Evolutionary conservation across 208 protist genomes (phyloP).

Genomic region (Crithidia thermophila): DNA sequence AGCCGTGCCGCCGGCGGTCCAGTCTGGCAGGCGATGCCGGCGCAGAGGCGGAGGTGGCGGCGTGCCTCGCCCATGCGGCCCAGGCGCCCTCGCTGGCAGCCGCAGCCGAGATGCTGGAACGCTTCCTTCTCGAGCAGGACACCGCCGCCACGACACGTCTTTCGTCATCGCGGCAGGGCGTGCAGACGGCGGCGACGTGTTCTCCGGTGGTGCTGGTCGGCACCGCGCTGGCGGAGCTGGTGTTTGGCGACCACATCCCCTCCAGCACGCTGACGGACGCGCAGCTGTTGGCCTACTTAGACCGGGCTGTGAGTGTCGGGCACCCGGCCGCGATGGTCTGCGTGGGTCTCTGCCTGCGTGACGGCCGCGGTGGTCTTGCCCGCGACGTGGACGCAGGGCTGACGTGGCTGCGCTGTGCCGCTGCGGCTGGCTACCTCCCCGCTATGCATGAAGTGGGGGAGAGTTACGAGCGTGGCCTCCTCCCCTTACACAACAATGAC

Average conservation of each 20-base stretch:
- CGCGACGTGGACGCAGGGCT: conserved; percentile 46
- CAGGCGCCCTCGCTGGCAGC: conserved; percentile 13
- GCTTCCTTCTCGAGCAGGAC: conserved; percentile 11
- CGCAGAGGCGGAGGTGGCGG: conserved; percentile 9
- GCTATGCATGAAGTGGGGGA: conserved; percentile 84
- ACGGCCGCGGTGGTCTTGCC: conserved; percentile 49
- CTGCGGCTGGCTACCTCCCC: conserved; percentile 60
- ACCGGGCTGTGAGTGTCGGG: conserved; percentile 41
- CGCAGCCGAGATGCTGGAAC: conserved; percentile 6
- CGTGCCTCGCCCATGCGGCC: conserved; percentile 18
- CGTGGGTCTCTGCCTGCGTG: conserved; percentile 65
- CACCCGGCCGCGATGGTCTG: conserved; percentile 76
- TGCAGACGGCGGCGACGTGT: background rate
- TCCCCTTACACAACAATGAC: no score
- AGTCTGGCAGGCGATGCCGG: background rate
- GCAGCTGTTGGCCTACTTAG: conserved; percentile 37
- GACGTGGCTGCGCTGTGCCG: conserved; percentile 69
- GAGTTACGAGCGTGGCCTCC: conserved; percentile 63
- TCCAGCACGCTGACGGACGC: background rate
- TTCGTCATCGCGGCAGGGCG: background rate
- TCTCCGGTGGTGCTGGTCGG: conserved; percentile 36
- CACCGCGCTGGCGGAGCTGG: conserved; percentile 47
- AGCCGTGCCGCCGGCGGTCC: conserved; percentile 21
- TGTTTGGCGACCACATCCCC: conserved; percentile 6
- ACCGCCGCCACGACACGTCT: background rate